phyloP scores from a whole-genome alignment of 148 eudicot species.

The Gaultheria prostrata region DNA sequence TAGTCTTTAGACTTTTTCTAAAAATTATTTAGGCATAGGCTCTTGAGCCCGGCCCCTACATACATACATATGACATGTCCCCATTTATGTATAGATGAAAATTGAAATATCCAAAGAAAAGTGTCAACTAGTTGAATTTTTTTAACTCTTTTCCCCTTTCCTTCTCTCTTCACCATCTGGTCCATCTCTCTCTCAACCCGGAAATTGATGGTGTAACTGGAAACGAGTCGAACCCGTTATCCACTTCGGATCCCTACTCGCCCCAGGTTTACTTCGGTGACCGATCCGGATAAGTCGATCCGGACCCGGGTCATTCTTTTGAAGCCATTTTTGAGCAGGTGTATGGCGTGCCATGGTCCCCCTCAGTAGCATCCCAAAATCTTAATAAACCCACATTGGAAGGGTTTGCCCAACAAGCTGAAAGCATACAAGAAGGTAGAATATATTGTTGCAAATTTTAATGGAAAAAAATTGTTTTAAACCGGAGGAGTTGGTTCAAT shows the following conservation, averaged over 20 bases:
- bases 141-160: neutral
- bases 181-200: slow-evolving; percentile 33
- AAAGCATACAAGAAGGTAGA: slow-evolving; percentile 38
- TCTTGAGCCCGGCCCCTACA: no score
- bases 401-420: slow-evolving; percentile 73
- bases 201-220: slow-evolving; percentile 62
- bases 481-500: no score
- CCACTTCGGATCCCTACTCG: slow-evolving; percentile 37
- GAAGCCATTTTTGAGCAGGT: slow-evolving; percentile 69
- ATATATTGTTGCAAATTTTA: no score
- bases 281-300: slow-evolving; percentile 49
- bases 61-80: no score
- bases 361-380: slow-evolving; percentile 33
- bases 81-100: neutral
- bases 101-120: no score
- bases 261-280: slow-evolving; percentile 37
- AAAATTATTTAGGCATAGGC: no score
- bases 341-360: slow-evolving; percentile 49
- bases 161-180: neutral
- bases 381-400: slow-evolving; percentile 48
- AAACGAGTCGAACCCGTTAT: slow-evolving; percentile 50
- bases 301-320: slow-evolving; percentile 73
- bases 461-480: no score
- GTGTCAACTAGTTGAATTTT: no score
- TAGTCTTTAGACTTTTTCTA: no score